Percentiles rank a stretch among this genome's conserved stretches.
Evolutionary conservation across 2,329 filamentous ascomycete species (phyloP).

Genomic region (Fonsecaea erecta): DNA sequence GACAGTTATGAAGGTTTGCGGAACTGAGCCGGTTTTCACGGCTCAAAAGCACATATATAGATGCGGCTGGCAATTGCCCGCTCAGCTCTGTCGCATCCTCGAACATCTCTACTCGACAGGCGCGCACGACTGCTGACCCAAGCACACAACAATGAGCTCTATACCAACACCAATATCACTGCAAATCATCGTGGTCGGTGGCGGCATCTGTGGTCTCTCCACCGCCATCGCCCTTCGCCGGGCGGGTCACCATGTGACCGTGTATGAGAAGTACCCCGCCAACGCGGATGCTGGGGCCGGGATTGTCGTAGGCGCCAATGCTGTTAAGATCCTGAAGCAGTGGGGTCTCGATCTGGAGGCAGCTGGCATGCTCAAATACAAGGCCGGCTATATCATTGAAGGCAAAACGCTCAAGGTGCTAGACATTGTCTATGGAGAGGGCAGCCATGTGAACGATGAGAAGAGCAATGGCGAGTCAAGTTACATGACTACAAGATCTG

Average conservation of each 20-base stretch:
- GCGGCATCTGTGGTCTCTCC: conserved; percentile 7
- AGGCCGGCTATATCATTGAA: background rate
- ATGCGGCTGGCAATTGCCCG: background rate
- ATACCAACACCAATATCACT: background rate
- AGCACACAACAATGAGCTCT: background rate
- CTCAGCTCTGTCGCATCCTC: background rate
- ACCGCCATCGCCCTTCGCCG: conserved; percentile 10
- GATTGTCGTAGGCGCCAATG: conserved; percentile 5
- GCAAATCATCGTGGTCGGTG: background rate
- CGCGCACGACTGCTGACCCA: background rate
- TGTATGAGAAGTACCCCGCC: conserved; percentile 8
- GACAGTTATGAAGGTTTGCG: background rate
- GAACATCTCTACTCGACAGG: background rate
- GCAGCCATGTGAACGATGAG: background rate
- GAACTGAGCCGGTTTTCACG: background rate
- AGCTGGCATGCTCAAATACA: conserved; percentile 2
- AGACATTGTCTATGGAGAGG: background rate
- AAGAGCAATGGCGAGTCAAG: background rate
- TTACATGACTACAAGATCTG: background rate
- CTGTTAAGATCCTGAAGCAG: background rate
- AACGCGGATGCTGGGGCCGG: conserved; percentile 2
- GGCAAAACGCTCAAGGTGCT: background rate
- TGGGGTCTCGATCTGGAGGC: conserved; percentile 6
- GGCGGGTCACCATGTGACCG: conserved; percentile 6
- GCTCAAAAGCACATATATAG: background rate